phyloP scores from a whole-genome alignment of 805 yeast genomes.

The Myxozyma nipponensis region DNA sequence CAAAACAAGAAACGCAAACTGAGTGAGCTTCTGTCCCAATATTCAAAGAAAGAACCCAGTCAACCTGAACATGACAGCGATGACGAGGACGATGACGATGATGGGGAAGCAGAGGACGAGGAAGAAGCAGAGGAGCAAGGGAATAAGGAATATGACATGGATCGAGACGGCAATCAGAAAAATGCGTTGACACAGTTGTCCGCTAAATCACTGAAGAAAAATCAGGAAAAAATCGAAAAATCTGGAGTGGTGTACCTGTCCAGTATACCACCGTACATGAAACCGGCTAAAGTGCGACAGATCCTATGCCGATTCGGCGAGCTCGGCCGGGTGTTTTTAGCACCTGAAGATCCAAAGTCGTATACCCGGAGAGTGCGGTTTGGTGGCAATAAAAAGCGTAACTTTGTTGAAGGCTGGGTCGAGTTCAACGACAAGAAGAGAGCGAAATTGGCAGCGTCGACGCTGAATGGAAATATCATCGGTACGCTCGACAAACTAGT shows the following conservation, averaged over 20 bases:
- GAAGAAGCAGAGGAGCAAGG: constrained; percentile 28
- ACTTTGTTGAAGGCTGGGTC: constrained; percentile 50
- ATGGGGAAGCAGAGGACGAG: constrained; percentile 34
- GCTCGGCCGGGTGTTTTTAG: constrained; percentile 78
- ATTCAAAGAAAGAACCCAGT: constrained; percentile 3
- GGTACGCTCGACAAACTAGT: constrained; percentile 41
- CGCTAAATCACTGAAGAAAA: constrained; percentile 37
- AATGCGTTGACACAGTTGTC: constrained; percentile 20
- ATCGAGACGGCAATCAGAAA: constrained; percentile 29
- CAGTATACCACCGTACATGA: constrained; percentile 93
- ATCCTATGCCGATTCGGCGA: constrained; percentile 78
- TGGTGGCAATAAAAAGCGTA: constrained; percentile 89
- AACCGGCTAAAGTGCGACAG: constrained; percentile 84
- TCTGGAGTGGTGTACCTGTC: constrained; percentile 95
- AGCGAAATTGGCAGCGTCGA: constrained; percentile 81
- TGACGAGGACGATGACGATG: constrained; percentile 32
- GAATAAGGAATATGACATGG: constrained; percentile 28
- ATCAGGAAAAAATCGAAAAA: constrained; percentile 50
- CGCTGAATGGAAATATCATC: constrained; percentile 80
- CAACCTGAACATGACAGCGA: constrained; percentile 25
- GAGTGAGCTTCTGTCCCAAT: constrained; percentile 1
- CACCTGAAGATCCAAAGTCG: constrained; percentile 72
- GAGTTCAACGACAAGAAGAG: constrained; percentile 79
- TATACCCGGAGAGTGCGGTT: constrained; percentile 66
- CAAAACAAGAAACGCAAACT: constrained; percentile 3